phyloP scores from a whole-genome alignment of 257 asterid genomes.

The Apocynum venetum region DNA sequence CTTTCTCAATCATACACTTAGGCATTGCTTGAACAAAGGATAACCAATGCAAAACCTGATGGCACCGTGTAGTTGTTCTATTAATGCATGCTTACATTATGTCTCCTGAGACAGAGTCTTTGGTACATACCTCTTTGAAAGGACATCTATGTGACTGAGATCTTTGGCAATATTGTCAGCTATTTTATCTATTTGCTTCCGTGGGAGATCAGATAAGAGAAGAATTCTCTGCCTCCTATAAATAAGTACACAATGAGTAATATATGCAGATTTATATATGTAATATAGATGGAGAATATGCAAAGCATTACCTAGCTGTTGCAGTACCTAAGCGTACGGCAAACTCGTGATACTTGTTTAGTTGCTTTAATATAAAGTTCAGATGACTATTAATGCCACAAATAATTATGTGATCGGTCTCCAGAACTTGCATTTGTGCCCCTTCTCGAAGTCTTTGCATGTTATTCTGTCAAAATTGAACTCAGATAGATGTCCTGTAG shows the following conservation, averaged over 20 bases:
- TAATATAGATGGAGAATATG: neutral
- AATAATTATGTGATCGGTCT: conserved; percentile 80
- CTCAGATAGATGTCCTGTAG: conserved; percentile 28
- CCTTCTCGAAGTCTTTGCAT: conserved; percentile 95
- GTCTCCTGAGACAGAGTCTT: neutral
- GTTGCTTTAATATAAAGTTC: conserved; percentile 80
- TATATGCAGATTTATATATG: conserved; percentile 12
- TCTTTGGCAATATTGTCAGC: conserved; percentile 82
- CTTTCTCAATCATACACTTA: neutral
- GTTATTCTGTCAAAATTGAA: conserved; percentile 53
- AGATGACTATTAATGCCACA: conserved; percentile 89
- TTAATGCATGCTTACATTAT: neutral
- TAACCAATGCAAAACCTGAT: neutral
- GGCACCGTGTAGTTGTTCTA: neutral
- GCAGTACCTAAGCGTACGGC: conserved; percentile 95
- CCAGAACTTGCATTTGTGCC: conserved; percentile 90
- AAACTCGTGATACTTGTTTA: conserved; percentile 85
- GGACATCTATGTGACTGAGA: conserved; percentile 81
- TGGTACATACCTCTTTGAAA: conserved; percentile 68
- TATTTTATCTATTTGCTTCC: conserved; percentile 86
- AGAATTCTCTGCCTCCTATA: conserved; percentile 88
- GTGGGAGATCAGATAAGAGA: conserved; percentile 89
- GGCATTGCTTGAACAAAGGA: neutral
- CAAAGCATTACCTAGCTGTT: conserved; percentile 62
- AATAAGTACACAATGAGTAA: conserved; percentile 22